A percentile compares a stretch with the other conserved stretches of the same genome.
These are phyloP conservation scores for Ceratocystiopsis sp. DNA, from an alignment of 2,329 filamentous ascomycete species.

Conservation along the genomic window DNA sequence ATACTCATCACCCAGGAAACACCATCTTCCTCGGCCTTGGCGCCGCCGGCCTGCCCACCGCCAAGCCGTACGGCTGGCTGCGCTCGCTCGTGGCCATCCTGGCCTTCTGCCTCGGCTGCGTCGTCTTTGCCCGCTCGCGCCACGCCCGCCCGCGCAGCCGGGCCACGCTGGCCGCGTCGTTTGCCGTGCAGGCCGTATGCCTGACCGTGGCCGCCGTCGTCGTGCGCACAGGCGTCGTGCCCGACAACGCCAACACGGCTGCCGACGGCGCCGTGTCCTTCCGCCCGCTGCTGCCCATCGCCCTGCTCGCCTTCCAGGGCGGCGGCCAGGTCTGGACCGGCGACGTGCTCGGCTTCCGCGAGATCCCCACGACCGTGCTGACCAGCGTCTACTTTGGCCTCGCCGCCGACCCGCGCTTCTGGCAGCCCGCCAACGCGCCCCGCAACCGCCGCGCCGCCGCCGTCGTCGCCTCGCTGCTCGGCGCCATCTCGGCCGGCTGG, in stretches of 20 bases:
- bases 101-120: conserved; percentile 55
- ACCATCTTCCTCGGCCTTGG: conserved; percentile 66
- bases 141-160: conserved; percentile 41
- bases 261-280: conserved; percentile 15
- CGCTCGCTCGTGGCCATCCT: conserved; percentile 55
- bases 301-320: conserved; percentile 34
- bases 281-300: conserved; percentile 20
- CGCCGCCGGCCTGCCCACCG: conserved; percentile 29
- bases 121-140: conserved; percentile 55
- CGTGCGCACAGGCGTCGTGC: conserved; percentile 27
- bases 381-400: conserved; percentile 37
- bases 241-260: conserved; percentile 19
- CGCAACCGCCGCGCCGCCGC: conserved; percentile 33
- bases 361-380: conserved; percentile 38
- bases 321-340: conserved; percentile 38
- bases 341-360: conserved; percentile 32
- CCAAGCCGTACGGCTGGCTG: conserved; percentile 42
- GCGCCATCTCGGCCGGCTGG: conserved; percentile 32
- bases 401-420: conserved; percentile 30
- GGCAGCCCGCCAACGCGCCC: conserved; percentile 31
- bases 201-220: conserved; percentile 35
- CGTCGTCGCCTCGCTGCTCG: conserved; percentile 29
- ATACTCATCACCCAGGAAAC: conserved; percentile 50
- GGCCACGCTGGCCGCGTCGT: conserved; percentile 48
- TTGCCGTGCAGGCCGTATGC: conserved; percentile 32